Base-by-base conservation (phyloP, 2,329 filamentous ascomycete genomes). In the Sordariomycetes sp. region DNA sequence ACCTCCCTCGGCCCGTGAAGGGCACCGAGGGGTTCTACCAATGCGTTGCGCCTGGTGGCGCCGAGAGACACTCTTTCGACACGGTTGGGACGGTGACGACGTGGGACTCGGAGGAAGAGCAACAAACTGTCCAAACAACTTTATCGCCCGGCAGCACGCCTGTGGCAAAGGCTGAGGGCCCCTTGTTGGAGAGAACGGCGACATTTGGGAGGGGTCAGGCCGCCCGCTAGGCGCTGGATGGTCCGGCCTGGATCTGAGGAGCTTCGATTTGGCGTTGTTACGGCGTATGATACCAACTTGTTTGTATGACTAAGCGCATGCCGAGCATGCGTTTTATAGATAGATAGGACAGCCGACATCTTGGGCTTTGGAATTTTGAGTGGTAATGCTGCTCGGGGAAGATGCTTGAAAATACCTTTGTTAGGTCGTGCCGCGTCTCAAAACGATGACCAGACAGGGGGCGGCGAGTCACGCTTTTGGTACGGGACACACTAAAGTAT, bases 11-110 rank as follows among this genome's bases (percentile, higher is more conserved):
- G 26, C 69, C 72, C 8, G 52, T 76, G 28, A 70, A 58, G 27
- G 59, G 54, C 17, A 54, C 51, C 8, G 69, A 76, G 20, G 74
- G 72, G 4, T 79, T 74, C 50, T 79, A 79, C 46, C 69, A 76
- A 49, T 71, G 68, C 35, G 57, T 75, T 12, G 57, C 61, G 21
- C 55, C 53, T 34, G 44, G 36, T 9, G 48, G 35, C 41, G 30
- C 39, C 47, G 25, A 49, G 42, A 17, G 52, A 45, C 25, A 51
- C 52, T 32, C 46, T 27, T 51, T 62, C 34, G 64, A 66, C 35
- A 68, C 65, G 18, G 47, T 59, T 30, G 63, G 63, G 30, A 68
- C 66, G 3, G 53, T 65, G 34, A 70, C 66, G 33, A 70, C 70
- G 5, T 72, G 70, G 58, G 64, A 63, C 36, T 66, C 57, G 30